Percentiles rank a stretch among this genome's conserved stretches.
Conservation (phyloP, 495 filamentous ascomycete genomes). For the Arthonia radiata region DNA sequence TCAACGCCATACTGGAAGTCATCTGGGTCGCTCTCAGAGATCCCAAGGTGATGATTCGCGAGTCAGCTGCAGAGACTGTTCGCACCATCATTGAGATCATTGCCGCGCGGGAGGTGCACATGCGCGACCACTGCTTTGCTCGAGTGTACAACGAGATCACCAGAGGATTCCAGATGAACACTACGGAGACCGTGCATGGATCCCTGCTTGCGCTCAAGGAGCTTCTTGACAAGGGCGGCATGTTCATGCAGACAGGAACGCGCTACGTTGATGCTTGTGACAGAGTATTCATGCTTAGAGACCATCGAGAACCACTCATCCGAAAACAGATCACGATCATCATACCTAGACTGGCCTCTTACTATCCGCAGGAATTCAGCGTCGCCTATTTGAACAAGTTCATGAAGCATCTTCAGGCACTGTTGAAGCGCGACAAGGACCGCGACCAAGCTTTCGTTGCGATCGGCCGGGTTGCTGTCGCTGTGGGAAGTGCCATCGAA, state of each 20-base stretch:
- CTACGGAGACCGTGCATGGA: conserved; percentile 69
- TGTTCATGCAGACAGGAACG: conserved; percentile 93
- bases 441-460: conserved; percentile 80
- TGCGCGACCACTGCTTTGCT: conserved; percentile 65
- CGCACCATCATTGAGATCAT: conserved; percentile 89
- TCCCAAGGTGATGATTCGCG: conserved; percentile 67
- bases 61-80: conserved; percentile 71
- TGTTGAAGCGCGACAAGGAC: conserved; percentile 90
- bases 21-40: conserved; percentile 89
- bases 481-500: conserved; percentile 76
- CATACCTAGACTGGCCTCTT: conserved; percentile 80
- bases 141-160: conserved; percentile 68
- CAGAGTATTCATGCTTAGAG: conserved; percentile 68
- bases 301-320: conserved; percentile 70
- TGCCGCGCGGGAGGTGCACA: conserved; percentile 58
- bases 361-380: conserved; percentile 69
- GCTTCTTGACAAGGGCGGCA: conserved; percentile 72
- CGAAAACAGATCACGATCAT: conserved; percentile 67
- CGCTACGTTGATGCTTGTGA: conserved; percentile 54
- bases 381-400: conserved; percentile 69
- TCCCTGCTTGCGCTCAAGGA: conserved; percentile 79
- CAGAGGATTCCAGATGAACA: conserved; percentile 49
- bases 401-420: conserved; percentile 84
- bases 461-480: conserved; percentile 88
- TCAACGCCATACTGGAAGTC: conserved; percentile 71